Evolutionary conservation across 176 grass and related monocot species (phyloP).

Genomic region (Cocos nucifera): DNA sequence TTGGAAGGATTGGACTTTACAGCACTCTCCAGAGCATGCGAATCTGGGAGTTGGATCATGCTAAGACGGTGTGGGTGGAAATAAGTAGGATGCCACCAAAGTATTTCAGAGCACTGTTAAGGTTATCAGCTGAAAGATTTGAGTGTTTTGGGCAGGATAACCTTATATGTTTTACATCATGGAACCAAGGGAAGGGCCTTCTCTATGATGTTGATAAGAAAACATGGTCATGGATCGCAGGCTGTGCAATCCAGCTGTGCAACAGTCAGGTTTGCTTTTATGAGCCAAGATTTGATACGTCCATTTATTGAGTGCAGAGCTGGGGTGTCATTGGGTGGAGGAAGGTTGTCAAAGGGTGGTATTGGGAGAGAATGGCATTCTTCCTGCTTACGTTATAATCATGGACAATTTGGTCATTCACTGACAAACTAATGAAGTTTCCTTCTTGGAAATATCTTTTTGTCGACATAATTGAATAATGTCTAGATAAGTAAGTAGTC

Average conservation of each 20-base stretch:
- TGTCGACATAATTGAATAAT: too few relatives aligned
- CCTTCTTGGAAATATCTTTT: too few relatives aligned
- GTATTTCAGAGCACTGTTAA: constrained; percentile 73
- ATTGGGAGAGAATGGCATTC: too few relatives aligned
- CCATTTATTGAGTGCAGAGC: constrained; percentile 25
- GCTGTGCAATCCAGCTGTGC: constrained; percentile 72
- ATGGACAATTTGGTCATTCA: too few relatives aligned
- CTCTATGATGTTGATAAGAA: constrained; percentile 89
- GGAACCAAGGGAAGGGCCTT: constrained; percentile 96
- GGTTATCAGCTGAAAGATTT: constrained; percentile 87
- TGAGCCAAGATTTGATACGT: constrained; percentile 71
- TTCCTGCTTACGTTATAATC: too few relatives aligned
- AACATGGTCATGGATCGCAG: constrained; percentile 82
- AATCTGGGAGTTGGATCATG: constrained; percentile 97
- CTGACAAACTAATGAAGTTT: too few relatives aligned
- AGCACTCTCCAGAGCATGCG: constrained; percentile 96
- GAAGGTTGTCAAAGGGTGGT: too few relatives aligned
- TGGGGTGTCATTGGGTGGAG: too few relatives aligned
- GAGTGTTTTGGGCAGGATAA: constrained; percentile 99
- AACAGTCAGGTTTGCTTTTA: constrained; percentile 97
- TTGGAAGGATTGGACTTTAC: constrained; percentile 80
- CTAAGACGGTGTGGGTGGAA: constrained; percentile 67
- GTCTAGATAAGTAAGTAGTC: too few relatives aligned
- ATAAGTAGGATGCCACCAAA: constrained; percentile 94
- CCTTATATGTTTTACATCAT: constrained; percentile 91